Conservation (phyloP, 2,329 filamentous ascomycete genomes). For the Apiospora rasikravindrae region DNA sequence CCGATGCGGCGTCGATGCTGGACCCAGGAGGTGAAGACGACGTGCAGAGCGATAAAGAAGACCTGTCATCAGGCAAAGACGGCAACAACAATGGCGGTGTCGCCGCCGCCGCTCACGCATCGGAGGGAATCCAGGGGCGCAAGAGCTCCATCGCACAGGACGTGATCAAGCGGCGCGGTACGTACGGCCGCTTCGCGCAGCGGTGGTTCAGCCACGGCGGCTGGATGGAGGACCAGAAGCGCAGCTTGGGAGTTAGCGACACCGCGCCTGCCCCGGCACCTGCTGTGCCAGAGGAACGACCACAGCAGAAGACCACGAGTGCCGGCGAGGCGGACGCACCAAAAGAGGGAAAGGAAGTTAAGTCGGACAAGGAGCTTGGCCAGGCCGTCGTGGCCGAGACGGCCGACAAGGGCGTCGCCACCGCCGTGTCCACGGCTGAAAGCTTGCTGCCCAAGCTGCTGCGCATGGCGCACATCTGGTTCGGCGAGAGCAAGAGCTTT, state of each 20-base stretch:
- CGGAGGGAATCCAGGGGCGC: slow-evolving; percentile 23
- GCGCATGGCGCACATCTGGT: slow-evolving; percentile 81
- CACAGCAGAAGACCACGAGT: slow-evolving; percentile 44
- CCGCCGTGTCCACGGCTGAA: slow-evolving; percentile 45
- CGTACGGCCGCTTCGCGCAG: slow-evolving; percentile 87
- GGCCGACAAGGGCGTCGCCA: slow-evolving; percentile 29
- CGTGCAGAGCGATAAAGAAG: slow-evolving; percentile 33
- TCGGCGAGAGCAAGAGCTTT: slow-evolving; percentile 82
- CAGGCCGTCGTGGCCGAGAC: slow-evolving; percentile 36
- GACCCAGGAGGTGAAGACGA: slow-evolving; percentile 34
- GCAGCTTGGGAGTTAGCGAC: slow-evolving; percentile 70
- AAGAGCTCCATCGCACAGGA: slow-evolving; percentile 80
- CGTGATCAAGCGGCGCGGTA: slow-evolving; percentile 81
- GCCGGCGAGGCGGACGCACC: slow-evolving; percentile 22
- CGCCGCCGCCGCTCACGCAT: not conserved
- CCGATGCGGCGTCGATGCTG: slow-evolving; percentile 17
- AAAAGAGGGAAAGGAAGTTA: slow-evolving; percentile 25
- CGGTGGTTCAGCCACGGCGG: slow-evolving; percentile 89
- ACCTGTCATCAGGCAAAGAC: not conserved
- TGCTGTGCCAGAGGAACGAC: not conserved
- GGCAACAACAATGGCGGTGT: not conserved
- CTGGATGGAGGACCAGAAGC: slow-evolving; percentile 75
- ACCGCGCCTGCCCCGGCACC: slow-evolving; percentile 34
- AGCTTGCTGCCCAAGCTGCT: slow-evolving; percentile 82
- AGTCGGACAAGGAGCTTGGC: slow-evolving; percentile 35